Base-by-base conservation (phyloP, 2,329 filamentous ascomycete genomes). In the Coniochaeta sp. region DNA sequence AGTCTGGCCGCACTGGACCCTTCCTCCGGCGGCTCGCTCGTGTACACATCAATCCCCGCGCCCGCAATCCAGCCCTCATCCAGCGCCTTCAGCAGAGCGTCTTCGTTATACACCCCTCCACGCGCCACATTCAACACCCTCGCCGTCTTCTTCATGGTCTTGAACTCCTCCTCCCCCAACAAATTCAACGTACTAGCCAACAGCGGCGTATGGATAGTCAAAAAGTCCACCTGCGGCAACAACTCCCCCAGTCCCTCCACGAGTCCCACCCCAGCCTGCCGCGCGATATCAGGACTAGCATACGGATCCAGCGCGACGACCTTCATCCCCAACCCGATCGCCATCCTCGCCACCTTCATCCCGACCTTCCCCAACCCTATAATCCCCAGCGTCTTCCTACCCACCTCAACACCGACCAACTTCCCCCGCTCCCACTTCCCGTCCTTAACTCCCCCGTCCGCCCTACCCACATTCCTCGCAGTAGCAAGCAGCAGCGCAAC, bases 291-390 rank as follows among this genome's bases (percentile, higher is more conserved):
- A 0, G 79, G 75, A 55, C 85, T 87, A 1, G 88, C 87, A 63
- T 90, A 92, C 0, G 89, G 89, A 59, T 92, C 89, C 49, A 87
- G 79, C 0, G 86, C 88, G 14, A 85, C 68, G 12, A 92, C 79
- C 38, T 79, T 80, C 88, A 92, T 91, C 0, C 86, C 86, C 24
- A 92, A 70, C 0, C 88, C 87, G 50, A 84, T 85, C 8, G 85
- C 87, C 72, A 90, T 86, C n/a, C 86, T 76, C 16, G 88, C 89
- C 14, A 92, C 88, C 49, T 86, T 87, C 63, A 91, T 75, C 20
- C 89, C 89, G 26, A 92, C 87, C 71, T 91, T 91, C n/a, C 89
- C 89, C 24, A 91, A 69, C 1, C 89, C 89, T 33, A 94, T 81
- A 48, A 92, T 85, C 1, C 84, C 87, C 6, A 92, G 71, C 1